Base-by-base conservation (phyloP, 495 filamentous ascomycete species). In the Penicillium pancosmium region DNA sequence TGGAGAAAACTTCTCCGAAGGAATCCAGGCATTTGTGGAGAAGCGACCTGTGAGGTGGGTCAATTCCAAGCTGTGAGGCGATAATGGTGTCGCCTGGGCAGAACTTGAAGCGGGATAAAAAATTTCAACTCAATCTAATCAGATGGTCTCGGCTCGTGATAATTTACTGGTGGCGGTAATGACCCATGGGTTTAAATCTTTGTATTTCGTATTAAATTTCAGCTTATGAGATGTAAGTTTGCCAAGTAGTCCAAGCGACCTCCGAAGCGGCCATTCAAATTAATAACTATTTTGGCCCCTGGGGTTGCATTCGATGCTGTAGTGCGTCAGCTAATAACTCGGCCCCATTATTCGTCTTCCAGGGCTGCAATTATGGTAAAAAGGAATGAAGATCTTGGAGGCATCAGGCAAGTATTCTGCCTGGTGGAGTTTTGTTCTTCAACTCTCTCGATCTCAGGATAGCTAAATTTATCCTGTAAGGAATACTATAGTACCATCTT, bases 1-100 rank as follows among this genome's bases (percentile, higher is more conserved):
- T 16, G 91, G 89, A 15, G 82, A 86, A 66, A 94, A 94, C 76
- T 88, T 90, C 69, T 80, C 74, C 60, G 91, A 95, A 74, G 91
- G 91, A 0, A 79, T 94, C 40, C 79, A 68, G 73, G 88, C 88
- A 56, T 95, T 95, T 82, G 84, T 89, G 57, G 90, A 92, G 82
- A 91, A 85, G 73, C 78, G 90, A 73, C 78, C 82, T 69, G 84
- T 89, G 21, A 79, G 73, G 51, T 93, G 91, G 90, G 80, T 80
- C 67, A 78, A 86, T 68, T 88, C 84, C 66, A 93, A 92, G 74
- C 66, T 95, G 65, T 94, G 52, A 63, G 31, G 16, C 7, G 18
- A 48, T 48, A 48, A 48, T 9, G 10, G 9, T 23, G 46, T 48
- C 23, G 46, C 46, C 46, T 48, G 16, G 50, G 9, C 31, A 38